These are phyloP conservation scores for Fraxinus excelsior DNA, from an alignment of 257 asterid genomes.

Conservation along the genomic window DNA sequence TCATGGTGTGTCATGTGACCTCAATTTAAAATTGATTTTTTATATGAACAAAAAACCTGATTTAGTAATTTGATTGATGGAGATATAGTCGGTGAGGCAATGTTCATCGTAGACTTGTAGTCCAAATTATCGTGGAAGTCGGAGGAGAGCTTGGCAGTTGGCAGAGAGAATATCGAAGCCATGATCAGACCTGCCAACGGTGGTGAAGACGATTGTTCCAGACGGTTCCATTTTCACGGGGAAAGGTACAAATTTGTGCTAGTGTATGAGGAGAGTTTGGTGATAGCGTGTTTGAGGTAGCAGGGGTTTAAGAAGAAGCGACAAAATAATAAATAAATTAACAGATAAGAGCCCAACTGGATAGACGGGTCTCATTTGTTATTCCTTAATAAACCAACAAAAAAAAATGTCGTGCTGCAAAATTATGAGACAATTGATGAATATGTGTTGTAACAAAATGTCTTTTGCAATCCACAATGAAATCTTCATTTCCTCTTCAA, in stretches of 20 bases:
- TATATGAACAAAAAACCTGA: too few relatives aligned
- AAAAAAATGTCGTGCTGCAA: too few relatives aligned
- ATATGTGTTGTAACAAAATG: too few relatives aligned
- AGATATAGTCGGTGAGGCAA: conserved; percentile 71
- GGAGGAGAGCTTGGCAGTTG: conserved; percentile 39
- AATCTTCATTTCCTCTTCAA: too few relatives aligned
- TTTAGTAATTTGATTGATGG: conserved; percentile 35
- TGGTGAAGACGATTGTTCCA: conserved; percentile 68
- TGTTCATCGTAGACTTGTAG: conserved; percentile 38
- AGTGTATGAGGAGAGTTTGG: neutral
- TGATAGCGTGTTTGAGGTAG: neutral
- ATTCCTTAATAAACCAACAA: too few relatives aligned
- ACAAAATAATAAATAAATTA: too few relatives aligned
- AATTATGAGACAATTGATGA: too few relatives aligned
- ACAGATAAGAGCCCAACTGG: too few relatives aligned
- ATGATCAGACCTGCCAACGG: conserved; percentile 60
- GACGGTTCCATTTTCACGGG: conserved; percentile 47
- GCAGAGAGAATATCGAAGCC: conserved; percentile 81
- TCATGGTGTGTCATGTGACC: too few relatives aligned
- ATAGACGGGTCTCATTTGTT: too few relatives aligned
- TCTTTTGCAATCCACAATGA: too few relatives aligned
- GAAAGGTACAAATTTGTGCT: neutral
- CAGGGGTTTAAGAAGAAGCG: neutral
- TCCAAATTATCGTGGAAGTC: neutral
- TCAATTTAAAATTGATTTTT: too few relatives aligned